Evolutionary conservation across 2,329 filamentous ascomycete species (phyloP), one percentile per base, ranked within the genome.

Genomic region (Eurotiales sp.): DNA sequence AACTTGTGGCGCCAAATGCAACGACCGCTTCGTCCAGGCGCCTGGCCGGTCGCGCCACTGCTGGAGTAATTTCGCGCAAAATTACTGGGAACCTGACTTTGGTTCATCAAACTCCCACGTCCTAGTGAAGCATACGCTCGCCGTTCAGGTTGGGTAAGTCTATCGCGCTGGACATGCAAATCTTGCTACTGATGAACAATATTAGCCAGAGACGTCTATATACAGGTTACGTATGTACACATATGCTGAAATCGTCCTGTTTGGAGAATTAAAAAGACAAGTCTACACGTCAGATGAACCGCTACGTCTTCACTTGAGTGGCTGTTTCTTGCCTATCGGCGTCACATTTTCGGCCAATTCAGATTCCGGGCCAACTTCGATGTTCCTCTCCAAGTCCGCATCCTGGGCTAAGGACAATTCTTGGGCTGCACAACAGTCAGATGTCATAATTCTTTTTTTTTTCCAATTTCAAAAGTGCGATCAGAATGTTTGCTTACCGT

Each of bases 401-500:
- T 70, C 70, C 51, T 71, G 65, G 1, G 67, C 64, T 21, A 73
- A 58, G 5, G 81, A 74, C 10, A 78, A 81, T 68, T 87, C 84
- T 65, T 87, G 84, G 15, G 80, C 84, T 83, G 59, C 49, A 56
- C 37, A 29, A 22, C 17, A 32, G 22, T 44, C 34, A 52, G 36
- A 37, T 19, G 12, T 37, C 4, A 8, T 7, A 27, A 27, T 10
- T 27, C 25, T 5, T 27, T 27, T 27, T 27, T n/a, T n/a, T n/a
- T n/a, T n/a, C n/a, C n/a, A n/a, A n/a, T n/a, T n/a, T 19, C n/a
- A 44, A 3, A 27, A n/a, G 15, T 8, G 21, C 3, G 2, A 45
- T n/a, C n/a, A 17, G 29, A 37, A 41, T 8, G 3, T 32, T 3
- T 10, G 77, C 85, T 78, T 74, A 88, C 86, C 85, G 72, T 85